Percentiles rank a stretch among this genome's conserved stretches.
Conservation (phyloP, 2,329 filamentous ascomycete genomes). For the Trichoderma pleuroti region DNA sequence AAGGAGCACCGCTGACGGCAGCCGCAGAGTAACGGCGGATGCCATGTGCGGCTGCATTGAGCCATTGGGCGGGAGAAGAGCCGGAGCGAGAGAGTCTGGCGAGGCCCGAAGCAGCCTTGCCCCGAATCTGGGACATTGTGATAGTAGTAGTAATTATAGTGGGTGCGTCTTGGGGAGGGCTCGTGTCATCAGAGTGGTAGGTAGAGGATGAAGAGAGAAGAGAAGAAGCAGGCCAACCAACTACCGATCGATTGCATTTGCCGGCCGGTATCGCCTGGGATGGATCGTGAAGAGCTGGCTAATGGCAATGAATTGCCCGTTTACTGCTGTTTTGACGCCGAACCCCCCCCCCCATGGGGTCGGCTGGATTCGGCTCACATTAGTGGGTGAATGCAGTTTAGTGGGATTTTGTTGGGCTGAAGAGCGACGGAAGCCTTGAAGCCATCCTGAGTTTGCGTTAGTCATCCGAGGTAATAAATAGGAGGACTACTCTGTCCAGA, state of each 20-base stretch:
- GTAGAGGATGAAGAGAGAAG: background rate
- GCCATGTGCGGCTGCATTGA: conserved; percentile 14
- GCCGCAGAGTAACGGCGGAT: conserved; percentile 32
- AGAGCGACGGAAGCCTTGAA: background rate
- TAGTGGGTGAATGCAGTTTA: conserved; percentile 4
- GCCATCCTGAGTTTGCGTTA: background rate
- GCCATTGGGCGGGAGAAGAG: background rate
- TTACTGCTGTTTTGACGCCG: conserved; percentile 8
- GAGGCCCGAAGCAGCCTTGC: background rate
- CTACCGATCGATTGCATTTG: background rate
- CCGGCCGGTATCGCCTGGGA: background rate
- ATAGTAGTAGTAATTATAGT: too few relatives aligned
- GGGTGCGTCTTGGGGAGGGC: background rate
- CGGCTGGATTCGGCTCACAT: conserved; percentile 18
- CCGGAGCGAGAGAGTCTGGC: conserved; percentile 18
- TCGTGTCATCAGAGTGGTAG: background rate
- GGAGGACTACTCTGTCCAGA: too few relatives aligned
- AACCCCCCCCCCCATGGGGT: conserved; percentile 16
- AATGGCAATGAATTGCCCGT: background rate
- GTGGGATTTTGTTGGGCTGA: background rate
- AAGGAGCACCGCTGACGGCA: conserved; percentile 27
- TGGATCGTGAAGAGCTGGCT: background rate
- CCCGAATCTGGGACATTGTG: conserved; percentile 5
- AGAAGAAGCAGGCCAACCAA: background rate
- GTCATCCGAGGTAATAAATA: background rate